Evolutionary conservation across 495 filamentous ascomycete genomes (phyloP).

Genomic region (Extremus antarcticus): DNA sequence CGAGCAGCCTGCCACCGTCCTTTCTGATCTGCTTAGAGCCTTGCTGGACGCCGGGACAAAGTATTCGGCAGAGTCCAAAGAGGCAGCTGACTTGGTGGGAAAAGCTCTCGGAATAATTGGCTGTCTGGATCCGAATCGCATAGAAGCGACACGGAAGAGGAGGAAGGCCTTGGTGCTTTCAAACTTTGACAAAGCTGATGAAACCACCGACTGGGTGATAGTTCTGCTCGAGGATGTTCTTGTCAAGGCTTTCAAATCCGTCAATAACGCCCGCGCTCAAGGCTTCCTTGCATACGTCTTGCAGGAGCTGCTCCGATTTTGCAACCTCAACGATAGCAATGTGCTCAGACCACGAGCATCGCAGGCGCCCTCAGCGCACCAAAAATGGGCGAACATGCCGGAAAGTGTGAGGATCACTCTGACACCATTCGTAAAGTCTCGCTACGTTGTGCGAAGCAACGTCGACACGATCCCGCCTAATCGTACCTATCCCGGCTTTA

Average conservation of each 20-base stretch:
- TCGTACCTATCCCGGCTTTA: conserved; percentile 69
- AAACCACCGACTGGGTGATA: conserved; percentile 76
- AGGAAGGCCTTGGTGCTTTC: conserved; percentile 69
- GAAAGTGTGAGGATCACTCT: conserved; percentile 65
- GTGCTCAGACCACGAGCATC: conserved; percentile 41
- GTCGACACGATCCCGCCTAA: conserved; percentile 38
- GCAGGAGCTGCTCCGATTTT: conserved; percentile 76
- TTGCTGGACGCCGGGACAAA: conserved; percentile 75
- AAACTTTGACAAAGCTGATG: conserved; percentile 69
- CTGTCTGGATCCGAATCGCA: conserved; percentile 79
- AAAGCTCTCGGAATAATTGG: conserved; percentile 78
- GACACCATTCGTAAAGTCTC: conserved; percentile 75
- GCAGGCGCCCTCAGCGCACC: conserved; percentile 45
- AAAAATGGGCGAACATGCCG: conserved; percentile 66
- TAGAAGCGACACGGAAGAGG: conserved; percentile 68
- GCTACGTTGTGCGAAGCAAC: conserved; percentile 55
- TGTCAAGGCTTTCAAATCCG: conserved; percentile 81
- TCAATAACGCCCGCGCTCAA: conserved; percentile 73
- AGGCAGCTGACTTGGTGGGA: conserved; percentile 61
- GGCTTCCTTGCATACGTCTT: conserved; percentile 86
- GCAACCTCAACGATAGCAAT: conserved; percentile 47
- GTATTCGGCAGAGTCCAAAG: conserved; percentile 55
- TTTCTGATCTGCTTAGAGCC: conserved; percentile 58
- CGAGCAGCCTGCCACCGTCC: conserved; percentile 69
- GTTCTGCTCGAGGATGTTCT: conserved; percentile 77